Conservation (phyloP, 345 rosid genomes). For the Eucalyptus marginata region DNA sequence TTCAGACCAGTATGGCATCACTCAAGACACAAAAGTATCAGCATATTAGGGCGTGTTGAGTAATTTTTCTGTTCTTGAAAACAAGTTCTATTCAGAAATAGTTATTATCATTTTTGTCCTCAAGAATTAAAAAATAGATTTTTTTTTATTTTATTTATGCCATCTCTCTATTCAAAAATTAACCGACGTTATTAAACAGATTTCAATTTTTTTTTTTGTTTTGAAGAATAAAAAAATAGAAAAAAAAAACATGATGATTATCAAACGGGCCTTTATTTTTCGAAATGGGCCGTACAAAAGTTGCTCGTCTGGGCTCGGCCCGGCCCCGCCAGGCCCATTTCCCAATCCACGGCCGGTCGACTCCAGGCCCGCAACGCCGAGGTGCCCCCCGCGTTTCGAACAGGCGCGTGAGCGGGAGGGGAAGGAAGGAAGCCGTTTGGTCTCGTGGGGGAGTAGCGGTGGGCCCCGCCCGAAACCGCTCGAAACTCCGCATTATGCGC, state of each 20-base stretch:
- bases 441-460: not conserved
- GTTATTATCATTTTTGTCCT: no score
- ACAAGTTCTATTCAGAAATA: no score
- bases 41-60: not conserved
- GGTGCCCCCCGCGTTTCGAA: not conserved
- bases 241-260: no score
- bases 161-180: no score
- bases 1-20: not conserved
- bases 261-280: not conserved
- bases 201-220: no score
- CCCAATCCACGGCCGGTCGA: not conserved
- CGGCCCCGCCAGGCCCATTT: not conserved
- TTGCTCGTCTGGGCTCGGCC: no score
- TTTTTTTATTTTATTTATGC: no score
- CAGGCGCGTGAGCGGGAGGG: not conserved
- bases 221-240: no score
- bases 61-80: no score
- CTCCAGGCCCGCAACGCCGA: not conserved
- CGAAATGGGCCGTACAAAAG: not conserved
- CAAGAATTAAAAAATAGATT: rapidly evolving
- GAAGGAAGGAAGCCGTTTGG: not conserved
- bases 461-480: not conserved
- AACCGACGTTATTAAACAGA: no score
- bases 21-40: not conserved
- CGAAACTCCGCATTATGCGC: not conserved